Conservation (phyloP, 495 filamentous ascomycete genomes). For the Cercophora newfieldiana region DNA sequence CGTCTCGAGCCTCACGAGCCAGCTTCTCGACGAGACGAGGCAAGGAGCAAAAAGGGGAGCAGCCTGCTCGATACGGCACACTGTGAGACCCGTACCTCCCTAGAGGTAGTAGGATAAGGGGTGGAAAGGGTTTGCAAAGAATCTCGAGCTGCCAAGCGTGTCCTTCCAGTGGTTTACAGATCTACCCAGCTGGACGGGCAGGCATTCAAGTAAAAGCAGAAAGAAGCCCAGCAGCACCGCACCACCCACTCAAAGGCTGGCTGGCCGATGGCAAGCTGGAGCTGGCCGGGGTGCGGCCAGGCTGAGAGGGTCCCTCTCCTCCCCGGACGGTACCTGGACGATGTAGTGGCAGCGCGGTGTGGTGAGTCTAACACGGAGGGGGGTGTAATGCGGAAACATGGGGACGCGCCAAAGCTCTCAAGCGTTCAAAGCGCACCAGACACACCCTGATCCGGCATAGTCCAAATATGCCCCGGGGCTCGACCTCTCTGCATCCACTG, state of each 20-base stretch:
- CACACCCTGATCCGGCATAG: constrained; percentile 26
- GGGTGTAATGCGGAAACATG: constrained; percentile 7
- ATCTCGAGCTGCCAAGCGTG: not conserved
- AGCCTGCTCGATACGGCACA: not conserved
- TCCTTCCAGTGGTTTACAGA: constrained; percentile 20
- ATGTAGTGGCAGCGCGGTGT: constrained; percentile 15
- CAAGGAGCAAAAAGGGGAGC: not conserved
- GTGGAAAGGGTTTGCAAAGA: not conserved
- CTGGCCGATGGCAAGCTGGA: not conserved
- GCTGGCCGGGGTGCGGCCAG: constrained; percentile 10
- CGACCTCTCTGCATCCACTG: constrained; percentile 9
- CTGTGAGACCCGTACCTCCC: not conserved
- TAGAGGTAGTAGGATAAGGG: not conserved
- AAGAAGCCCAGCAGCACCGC: not conserved
- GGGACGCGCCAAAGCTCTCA: constrained; percentile 13
- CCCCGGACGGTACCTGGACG: constrained; percentile 25
- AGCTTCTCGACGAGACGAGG: not conserved
- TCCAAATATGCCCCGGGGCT: not conserved
- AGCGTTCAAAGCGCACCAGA: constrained; percentile 16
- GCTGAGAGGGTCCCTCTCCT: constrained; percentile 15
- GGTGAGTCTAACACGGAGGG: constrained; percentile 12
- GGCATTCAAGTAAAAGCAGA: not conserved
- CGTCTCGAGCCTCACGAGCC: not conserved
- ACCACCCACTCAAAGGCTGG: not conserved
- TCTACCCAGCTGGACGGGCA: not conserved